Base-by-base conservation (phyloP, 75 land plant genomes). In the Cupressus sempervirens region DNA sequence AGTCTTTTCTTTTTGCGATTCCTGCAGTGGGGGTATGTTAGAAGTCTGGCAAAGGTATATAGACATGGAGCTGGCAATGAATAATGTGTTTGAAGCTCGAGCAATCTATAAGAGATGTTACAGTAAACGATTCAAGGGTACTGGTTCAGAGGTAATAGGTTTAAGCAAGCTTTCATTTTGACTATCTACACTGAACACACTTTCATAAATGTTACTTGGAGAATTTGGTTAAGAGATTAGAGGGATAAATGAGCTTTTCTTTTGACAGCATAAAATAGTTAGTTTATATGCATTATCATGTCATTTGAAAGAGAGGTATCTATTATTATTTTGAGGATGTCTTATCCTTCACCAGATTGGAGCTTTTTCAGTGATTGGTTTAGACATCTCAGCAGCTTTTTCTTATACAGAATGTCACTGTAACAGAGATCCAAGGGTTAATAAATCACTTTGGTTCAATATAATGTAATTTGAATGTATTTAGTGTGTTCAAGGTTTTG, bases 41-140 rank as follows among this genome's bases (percentile, higher is more conserved):
- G 97, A 92, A 86, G 96, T 90, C 12, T 98, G 99, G 99, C 89
- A 91, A 91, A 83, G 89, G 54, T 98, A 96, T 86, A 94, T 98
- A 81, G 84, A 85, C 34, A 96, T 96, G 97, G 99, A 98, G 89
- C 76, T 93, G 87, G 86, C 83, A 76, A 46, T 86, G 84, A 91
- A 89, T 34, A 90, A 98, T 83, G 88, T 93, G 54, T 89, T 90
- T 87, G 96, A 96, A 84, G 97, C 95, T 68, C 94, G 99, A 56
- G 87, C 99, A 41, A 85, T 98, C 46, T 98, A 98, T 82, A 96
- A 86, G 88, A 94, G 96, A 86, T 98, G 99, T 89, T 96, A 94
- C 87, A 91, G 92, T 80, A 97, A 92, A 87, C 92, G 95, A 80
- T 94, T 98, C 85, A 74, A 89, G 35, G 99, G 94, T 52, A 93